Evolutionary conservation across 768 basidiomycete genomes (phyloP).

Genomic region (Panaeolus cyanescens): DNA sequence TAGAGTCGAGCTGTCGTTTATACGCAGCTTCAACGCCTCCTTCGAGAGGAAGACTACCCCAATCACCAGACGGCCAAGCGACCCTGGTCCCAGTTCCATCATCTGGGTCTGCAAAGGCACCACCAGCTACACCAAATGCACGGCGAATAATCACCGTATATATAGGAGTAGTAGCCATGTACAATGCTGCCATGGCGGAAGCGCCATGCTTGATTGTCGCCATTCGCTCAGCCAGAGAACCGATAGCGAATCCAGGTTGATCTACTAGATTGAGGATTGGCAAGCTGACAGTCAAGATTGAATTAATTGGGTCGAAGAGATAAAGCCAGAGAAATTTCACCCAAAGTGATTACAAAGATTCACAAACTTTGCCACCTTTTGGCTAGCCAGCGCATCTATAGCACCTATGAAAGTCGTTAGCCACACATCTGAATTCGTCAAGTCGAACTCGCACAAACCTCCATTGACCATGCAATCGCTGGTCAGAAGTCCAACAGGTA

Average conservation of each 20-base stretch:
- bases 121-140: constrained; percentile 42
- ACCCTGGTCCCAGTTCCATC: constrained; percentile 34
- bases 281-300: constrained; percentile 19
- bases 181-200: constrained; percentile 36
- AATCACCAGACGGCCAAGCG: constrained; percentile 46
- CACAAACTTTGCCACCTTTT: constrained; percentile 38
- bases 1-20: constrained; percentile 37
- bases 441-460: constrained; percentile 20
- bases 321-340: constrained; percentile 14
- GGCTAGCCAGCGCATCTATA: constrained; percentile 39
- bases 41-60: constrained; percentile 43
- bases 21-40: constrained; percentile 44
- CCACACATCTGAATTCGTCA: not conserved
- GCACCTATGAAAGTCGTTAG: constrained; percentile 26
- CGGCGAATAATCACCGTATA: constrained; percentile 39
- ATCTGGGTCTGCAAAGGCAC: constrained; percentile 37
- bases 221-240: constrained; percentile 36
- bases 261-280: constrained; percentile 43
- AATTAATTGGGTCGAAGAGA: not conserved
- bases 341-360: constrained; percentile 43
- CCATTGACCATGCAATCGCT: constrained; percentile 42
- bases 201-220: constrained; percentile 43
- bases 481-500: constrained; percentile 35
- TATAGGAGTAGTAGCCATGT: constrained; percentile 36
- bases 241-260: constrained; percentile 41